These are phyloP conservation scores for Trichoderma hamatum DNA, from an alignment of 2,329 filamentous ascomycete species.

Conservation along the genomic window DNA sequence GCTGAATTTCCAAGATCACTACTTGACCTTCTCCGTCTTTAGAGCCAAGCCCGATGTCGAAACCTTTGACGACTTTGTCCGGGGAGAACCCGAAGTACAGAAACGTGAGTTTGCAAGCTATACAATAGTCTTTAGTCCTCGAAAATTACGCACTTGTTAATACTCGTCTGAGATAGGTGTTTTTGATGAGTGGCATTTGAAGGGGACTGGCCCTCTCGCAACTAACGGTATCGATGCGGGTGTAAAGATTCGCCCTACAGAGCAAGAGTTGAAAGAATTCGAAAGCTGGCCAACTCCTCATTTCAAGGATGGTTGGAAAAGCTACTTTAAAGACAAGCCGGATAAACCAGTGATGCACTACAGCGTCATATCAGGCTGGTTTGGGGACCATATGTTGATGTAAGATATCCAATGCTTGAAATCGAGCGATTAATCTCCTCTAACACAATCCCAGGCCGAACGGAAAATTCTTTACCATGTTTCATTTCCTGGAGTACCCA, in stretches of 20 bases:
- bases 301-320: slow-evolving; percentile 54
- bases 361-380: slow-evolving; percentile 36
- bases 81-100: slow-evolving; percentile 12
- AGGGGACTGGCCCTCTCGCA: slow-evolving; percentile 13
- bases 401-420: neutral
- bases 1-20: slow-evolving; percentile 47
- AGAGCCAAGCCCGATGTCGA: slow-evolving; percentile 18
- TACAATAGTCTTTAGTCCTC: neutral
- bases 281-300: slow-evolving; percentile 43
- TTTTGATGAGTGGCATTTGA: slow-evolving; percentile 16
- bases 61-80: slow-evolving; percentile 16
- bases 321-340: slow-evolving; percentile 46
- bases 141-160: slow-evolving; percentile 37
- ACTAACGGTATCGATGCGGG: slow-evolving; percentile 54
- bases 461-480: slow-evolving; percentile 54
- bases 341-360: slow-evolving; percentile 50
- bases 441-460: neutral
- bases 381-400: slow-evolving; percentile 25
- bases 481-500: slow-evolving; percentile 59
- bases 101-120: slow-evolving; percentile 29
- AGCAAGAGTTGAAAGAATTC: slow-evolving; percentile 52
- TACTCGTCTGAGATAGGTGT: slow-evolving; percentile 49
- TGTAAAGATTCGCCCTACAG: slow-evolving; percentile 56
- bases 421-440: neutral
- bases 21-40: slow-evolving; percentile 47